phyloP scores from a whole-genome alignment of 176 grass and related monocot genomes.

The Pontederia paniculata region DNA sequence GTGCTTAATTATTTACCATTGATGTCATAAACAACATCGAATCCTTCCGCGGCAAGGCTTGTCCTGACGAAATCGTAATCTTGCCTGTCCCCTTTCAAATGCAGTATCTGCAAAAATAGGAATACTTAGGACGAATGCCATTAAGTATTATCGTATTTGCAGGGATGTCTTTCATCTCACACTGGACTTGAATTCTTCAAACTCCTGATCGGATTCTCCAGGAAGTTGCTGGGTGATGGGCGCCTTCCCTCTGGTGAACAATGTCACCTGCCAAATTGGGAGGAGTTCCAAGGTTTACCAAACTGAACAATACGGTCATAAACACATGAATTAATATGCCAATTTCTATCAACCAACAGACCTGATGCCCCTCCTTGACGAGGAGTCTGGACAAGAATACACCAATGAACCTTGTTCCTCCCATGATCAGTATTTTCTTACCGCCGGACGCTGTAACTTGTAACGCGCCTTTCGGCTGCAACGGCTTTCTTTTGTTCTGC shows the following conservation, averaged over 20 bases:
- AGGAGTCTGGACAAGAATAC: constrained; percentile 75
- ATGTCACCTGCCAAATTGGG: constrained; percentile 49
- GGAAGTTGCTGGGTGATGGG: constrained; percentile 82
- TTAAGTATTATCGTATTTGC: not conserved
- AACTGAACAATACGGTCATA: not conserved
- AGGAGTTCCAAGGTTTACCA: not conserved
- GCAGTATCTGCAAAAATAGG: constrained; percentile 40
- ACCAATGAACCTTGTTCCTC: constrained; percentile 89
- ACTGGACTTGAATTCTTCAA: constrained; percentile 71
- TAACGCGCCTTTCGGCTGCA: not conserved
- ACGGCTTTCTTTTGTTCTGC: constrained; percentile 43
- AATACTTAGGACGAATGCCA: not conserved
- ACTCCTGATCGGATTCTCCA: constrained; percentile 78
- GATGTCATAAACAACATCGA: constrained; percentile 84
- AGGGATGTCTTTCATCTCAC: constrained; percentile 6
- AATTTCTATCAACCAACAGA: not conserved
- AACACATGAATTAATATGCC: too few relatives aligned
- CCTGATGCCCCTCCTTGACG: constrained; percentile 84
- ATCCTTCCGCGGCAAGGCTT: constrained; percentile 65
- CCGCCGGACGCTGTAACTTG: constrained; percentile 45
- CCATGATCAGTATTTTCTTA: constrained; percentile 96
- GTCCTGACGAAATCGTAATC: constrained; percentile 95
- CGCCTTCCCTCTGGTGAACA: constrained; percentile 95
- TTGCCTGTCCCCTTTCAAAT: constrained; percentile 86
- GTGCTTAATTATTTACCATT: constrained; percentile 36